Percentiles rank a stretch among this genome's conserved stretches.
Evolutionary conservation across 2,329 filamentous ascomycete species (phyloP).

Genomic region (Penicillium griseofulvum): DNA sequence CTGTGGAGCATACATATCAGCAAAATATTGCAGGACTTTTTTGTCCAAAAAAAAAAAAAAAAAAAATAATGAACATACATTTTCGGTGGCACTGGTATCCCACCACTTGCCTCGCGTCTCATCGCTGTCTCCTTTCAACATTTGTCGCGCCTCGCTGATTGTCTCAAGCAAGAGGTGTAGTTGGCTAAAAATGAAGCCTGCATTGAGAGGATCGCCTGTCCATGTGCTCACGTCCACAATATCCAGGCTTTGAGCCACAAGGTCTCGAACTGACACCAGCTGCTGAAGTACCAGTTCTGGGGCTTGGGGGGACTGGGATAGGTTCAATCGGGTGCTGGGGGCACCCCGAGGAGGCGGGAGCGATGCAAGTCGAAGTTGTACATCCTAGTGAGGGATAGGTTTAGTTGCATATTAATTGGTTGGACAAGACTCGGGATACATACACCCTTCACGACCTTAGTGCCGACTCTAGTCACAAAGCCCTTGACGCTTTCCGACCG

Average conservation of each 20-base stretch:
- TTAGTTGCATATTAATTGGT: background rate
- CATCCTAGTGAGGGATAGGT: constrained; percentile 51
- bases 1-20: constrained; percentile 24
- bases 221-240: constrained; percentile 74
- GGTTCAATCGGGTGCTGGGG: constrained; percentile 50
- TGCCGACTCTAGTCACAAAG: constrained; percentile 83
- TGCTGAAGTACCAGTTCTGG: constrained; percentile 64
- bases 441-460: constrained; percentile 87
- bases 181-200: constrained; percentile 58
- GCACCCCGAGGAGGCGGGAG: constrained; percentile 53
- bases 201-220: constrained; percentile 63
- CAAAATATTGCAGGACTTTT: constrained; percentile 2
- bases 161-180: constrained; percentile 59
- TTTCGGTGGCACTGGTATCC: constrained; percentile 55
- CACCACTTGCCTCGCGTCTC: constrained; percentile 55
- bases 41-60: background rate
- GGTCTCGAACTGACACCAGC: constrained; percentile 68
- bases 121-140: constrained; percentile 55
- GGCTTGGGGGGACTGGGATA: constrained; percentile 54
- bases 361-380: constrained; percentile 67
- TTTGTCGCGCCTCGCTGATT: constrained; percentile 58
- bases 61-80: constrained; percentile 52
- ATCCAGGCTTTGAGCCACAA: constrained; percentile 80
- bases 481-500: constrained; percentile 90
- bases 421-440: constrained; percentile 33